Percentiles rank a stretch among this genome's conserved stretches.
Evolutionary conservation across 768 basidiomycete species (phyloP).

Genomic region (Tulasnella sp.): DNA sequence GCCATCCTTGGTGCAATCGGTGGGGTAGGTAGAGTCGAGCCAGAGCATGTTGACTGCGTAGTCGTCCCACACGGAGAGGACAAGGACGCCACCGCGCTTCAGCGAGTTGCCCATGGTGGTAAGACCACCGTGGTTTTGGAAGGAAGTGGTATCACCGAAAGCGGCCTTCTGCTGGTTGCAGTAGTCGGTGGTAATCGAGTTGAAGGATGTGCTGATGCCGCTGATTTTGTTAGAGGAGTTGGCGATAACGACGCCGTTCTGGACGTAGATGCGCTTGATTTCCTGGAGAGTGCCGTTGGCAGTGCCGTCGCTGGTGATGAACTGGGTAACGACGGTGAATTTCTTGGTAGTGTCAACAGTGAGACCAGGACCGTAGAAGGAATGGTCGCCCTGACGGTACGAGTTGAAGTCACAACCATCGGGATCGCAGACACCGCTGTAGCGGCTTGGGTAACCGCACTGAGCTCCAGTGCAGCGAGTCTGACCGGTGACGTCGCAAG

Average conservation of each 20-base stretch:
- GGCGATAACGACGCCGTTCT: slow-evolving; percentile 44
- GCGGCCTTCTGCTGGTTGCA: slow-evolving; percentile 41
- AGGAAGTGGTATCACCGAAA: slow-evolving; percentile 40
- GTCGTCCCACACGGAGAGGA: slow-evolving; percentile 49
- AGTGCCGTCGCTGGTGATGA: slow-evolving; percentile 43
- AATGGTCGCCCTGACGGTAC: slow-evolving; percentile 43
- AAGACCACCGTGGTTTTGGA: slow-evolving; percentile 39
- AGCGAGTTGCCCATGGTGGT: slow-evolving; percentile 32
- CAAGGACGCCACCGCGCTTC: slow-evolving; percentile 41
- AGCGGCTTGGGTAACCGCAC: slow-evolving; percentile 28
- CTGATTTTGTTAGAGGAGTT: slow-evolving; percentile 44
- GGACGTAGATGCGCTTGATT: slow-evolving; percentile 40
- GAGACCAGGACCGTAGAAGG: slow-evolving; percentile 43
- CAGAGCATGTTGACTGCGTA: slow-evolving; percentile 48
- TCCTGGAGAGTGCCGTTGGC: slow-evolving; percentile 43
- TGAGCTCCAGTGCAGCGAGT: slow-evolving; percentile 37
- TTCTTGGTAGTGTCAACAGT: slow-evolving; percentile 45
- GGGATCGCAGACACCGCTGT: slow-evolving; percentile 44
- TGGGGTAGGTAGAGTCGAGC: slow-evolving; percentile 47
- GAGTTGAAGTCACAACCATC: slow-evolving; percentile 60
- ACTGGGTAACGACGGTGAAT: slow-evolving; percentile 54
- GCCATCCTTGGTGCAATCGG: slow-evolving; percentile 21
- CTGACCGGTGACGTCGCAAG: slow-evolving; percentile 38
- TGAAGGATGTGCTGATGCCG: slow-evolving; percentile 32
- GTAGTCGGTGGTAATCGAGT: slow-evolving; percentile 46